Base-by-base conservation (phyloP, 257 asterid species). In the Jasminum sambac region DNA sequence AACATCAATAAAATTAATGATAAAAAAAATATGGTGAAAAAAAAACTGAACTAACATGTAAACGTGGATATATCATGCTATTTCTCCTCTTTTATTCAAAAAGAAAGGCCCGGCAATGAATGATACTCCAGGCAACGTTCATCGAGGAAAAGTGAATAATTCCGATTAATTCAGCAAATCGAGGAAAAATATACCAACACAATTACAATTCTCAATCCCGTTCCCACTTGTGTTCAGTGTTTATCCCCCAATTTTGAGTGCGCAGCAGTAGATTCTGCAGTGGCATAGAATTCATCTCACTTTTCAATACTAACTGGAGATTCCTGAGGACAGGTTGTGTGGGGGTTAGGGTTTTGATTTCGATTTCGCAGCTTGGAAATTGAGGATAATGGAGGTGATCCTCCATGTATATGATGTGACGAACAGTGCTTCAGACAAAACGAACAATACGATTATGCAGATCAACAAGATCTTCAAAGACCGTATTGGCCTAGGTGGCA, bases 391-490 rank as follows among this genome's bases (percentile, higher is more conserved):
- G 82, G 87, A 79, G 57, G 87, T 78, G 65, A 70, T 69, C 67
- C 81, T 82, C 76, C 82, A 91, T 73, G 85, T 95, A 17, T 91
- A 95, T 73, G 99, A 95, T 52, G 99, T 95, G 72, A 95, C 99
- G 34, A 91, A 88, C 17, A 91, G 99, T 75, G 96, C 85, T 36
- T 89, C 83, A 42, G 98, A 91, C 63, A 95, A 95, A 72, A 91
- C 99, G 16, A 88, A 89, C 86, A 91, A 81, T 81, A 91, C 98
- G n/a, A 89, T 95, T 80, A 63, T 91, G 86, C 97, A 91, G 84
- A 91, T 91, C 90, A 95, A 95, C 81, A 91, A 84, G 91, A 78
- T 95, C 85, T 91, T 95, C 83, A 95, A 95, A 76, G 99, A 95
- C 74, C 96, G 99, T 17, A 89, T 95, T 69, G 98, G 98, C 17